Evolutionary conservation across 495 filamentous ascomycete species (phyloP).

Genomic region (Pyronema omphalodes): DNA sequence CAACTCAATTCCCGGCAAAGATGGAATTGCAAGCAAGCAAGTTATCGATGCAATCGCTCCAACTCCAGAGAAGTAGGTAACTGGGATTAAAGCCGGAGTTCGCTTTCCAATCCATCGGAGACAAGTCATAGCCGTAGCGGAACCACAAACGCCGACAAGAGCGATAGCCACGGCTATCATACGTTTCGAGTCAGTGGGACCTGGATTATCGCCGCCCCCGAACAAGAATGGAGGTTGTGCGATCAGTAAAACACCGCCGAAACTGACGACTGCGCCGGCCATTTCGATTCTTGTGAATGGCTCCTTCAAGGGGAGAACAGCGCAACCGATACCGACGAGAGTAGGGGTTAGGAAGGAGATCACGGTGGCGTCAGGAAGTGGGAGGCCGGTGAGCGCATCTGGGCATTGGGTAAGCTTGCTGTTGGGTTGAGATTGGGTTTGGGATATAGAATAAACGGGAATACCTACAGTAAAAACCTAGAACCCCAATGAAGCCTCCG

Average conservation of each 20-base stretch:
- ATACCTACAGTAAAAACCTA: slow-evolving; percentile 46
- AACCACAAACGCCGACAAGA: slow-evolving; percentile 62
- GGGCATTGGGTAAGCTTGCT: background rate
- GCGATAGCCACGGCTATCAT: slow-evolving; percentile 51
- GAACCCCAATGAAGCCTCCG: slow-evolving; percentile 74
- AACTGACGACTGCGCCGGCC: slow-evolving; percentile 51
- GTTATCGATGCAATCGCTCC: slow-evolving; percentile 40
- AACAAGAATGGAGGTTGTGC: slow-evolving; percentile 49
- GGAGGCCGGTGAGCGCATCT: slow-evolving; percentile 31
- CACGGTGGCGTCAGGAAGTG: slow-evolving; percentile 77
- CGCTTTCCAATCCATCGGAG: slow-evolving; percentile 72
- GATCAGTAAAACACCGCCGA: slow-evolving; percentile 70
- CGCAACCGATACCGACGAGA: slow-evolving; percentile 63
- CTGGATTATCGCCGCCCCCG: background rate
- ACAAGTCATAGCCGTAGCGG: slow-evolving; percentile 54
- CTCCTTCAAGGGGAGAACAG: slow-evolving; percentile 49
- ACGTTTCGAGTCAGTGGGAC: slow-evolving; percentile 40
- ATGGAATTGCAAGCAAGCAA: slow-evolving; percentile 28
- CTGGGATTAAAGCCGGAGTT: slow-evolving; percentile 68
- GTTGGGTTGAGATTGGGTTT: slow-evolving; percentile 45
- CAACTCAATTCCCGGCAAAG: slow-evolving; percentile 39
- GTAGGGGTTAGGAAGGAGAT: slow-evolving; percentile 72
- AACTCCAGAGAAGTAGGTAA: slow-evolving; percentile 67
- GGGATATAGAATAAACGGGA: slow-evolving; percentile 21
- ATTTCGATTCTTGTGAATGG: slow-evolving; percentile 68